phyloP scores from a whole-genome alignment of 2,329 filamentous ascomycete species.

The Dactylonectria estremocensis region DNA sequence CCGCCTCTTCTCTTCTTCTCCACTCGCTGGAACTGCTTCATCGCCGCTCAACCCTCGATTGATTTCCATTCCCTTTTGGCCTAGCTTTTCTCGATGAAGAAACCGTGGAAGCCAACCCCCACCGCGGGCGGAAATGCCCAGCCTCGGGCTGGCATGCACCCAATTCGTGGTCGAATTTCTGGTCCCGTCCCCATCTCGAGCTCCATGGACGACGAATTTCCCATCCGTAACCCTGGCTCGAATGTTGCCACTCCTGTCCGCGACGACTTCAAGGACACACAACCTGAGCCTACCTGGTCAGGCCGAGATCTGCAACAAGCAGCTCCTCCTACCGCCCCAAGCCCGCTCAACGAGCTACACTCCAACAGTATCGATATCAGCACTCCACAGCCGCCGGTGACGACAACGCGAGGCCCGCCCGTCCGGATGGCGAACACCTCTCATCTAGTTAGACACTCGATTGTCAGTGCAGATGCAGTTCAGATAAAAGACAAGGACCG shows the following conservation, averaged over 20 bases:
- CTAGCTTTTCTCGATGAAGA: slow-evolving; percentile 54
- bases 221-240: slow-evolving; percentile 62
- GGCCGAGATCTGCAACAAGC: slow-evolving; percentile 30
- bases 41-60: slow-evolving; percentile 23
- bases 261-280: slow-evolving; percentile 42
- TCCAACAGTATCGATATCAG: slow-evolving; percentile 33
- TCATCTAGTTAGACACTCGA: slow-evolving; percentile 64
- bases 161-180: slow-evolving; percentile 74
- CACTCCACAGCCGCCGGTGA: slow-evolving; percentile 26
- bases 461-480: slow-evolving; percentile 56
- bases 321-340: slow-evolving; percentile 36
- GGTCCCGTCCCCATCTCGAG: slow-evolving; percentile 71
- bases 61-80: slow-evolving; percentile 7
- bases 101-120: slow-evolving; percentile 63
- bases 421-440: slow-evolving; percentile 49
- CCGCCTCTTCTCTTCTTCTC: slow-evolving; percentile 36
- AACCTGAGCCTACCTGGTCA: slow-evolving; percentile 28
- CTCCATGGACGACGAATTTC: slow-evolving; percentile 67
- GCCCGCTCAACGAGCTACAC: slow-evolving; percentile 35
- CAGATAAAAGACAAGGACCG: slow-evolving; percentile 42
- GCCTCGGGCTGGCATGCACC: slow-evolving; percentile 55
- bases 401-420: slow-evolving; percentile 29
- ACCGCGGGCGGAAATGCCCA: slow-evolving; percentile 49
- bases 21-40: slow-evolving; percentile 25
- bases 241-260: slow-evolving; percentile 54